These are phyloP conservation scores for Phytopythium kandeliae DNA, from an alignment of 352 stramenopile species.

Conservation along the genomic window DNA sequence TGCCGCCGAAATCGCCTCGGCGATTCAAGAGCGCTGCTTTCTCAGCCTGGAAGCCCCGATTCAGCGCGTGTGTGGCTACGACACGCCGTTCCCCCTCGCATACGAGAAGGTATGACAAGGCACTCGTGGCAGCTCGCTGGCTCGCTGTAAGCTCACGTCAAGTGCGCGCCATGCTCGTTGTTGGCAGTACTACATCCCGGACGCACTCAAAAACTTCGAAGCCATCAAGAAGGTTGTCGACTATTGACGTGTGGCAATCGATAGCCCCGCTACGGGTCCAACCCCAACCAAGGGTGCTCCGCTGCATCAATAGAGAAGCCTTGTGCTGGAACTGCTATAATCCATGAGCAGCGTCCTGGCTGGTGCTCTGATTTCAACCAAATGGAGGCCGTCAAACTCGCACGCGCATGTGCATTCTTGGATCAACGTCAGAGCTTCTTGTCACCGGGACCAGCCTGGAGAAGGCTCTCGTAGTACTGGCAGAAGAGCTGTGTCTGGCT, in stretches of 20 bases:
- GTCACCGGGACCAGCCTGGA: slow-evolving; percentile 32
- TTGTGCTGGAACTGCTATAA: neutral
- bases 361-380: too few species aligned
- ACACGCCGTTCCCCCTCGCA: slow-evolving; percentile 96
- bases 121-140: too few species aligned
- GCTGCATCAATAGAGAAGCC: slow-evolving; percentile 5
- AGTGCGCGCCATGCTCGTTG: neutral
- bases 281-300: neutral
- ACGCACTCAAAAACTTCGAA: slow-evolving; percentile 94
- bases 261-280: neutral
- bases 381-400: too few species aligned
- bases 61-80: slow-evolving; percentile 92
- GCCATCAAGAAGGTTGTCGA: slow-evolving; percentile 92
- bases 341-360: neutral
- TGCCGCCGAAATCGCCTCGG: slow-evolving; percentile 94
- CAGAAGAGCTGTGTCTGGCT: slow-evolving; percentile 85
- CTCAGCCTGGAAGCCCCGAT: slow-evolving; percentile 95
- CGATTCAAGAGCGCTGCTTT: slow-evolving; percentile 93
- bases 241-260: slow-evolving; percentile 43
- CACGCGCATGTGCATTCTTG: too few species aligned
- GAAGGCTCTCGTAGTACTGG: slow-evolving; percentile 74
- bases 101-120: slow-evolving; percentile 95
- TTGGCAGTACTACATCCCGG: slow-evolving; percentile 86
- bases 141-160: too few species aligned
- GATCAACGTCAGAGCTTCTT: slow-evolving; percentile 7